Evolutionary conservation across 2,329 filamentous ascomycete genomes (phyloP).

Genomic region (Ascochyta lentis): DNA sequence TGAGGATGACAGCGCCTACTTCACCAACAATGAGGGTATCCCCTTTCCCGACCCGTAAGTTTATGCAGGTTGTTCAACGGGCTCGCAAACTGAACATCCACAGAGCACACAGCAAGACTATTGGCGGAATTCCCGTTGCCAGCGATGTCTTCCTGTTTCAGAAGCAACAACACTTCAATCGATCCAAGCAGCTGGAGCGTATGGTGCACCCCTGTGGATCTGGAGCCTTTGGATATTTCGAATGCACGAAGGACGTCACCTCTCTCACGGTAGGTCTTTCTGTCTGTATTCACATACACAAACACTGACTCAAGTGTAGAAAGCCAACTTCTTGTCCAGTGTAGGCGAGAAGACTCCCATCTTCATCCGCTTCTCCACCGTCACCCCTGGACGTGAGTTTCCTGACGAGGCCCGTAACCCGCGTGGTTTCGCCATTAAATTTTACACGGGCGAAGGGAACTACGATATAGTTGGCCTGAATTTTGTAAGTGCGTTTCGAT

Average conservation of each 20-base stretch:
- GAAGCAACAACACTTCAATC: slow-evolving; percentile 63
- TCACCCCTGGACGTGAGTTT: slow-evolving; percentile 53
- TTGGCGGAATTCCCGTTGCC: slow-evolving; percentile 59
- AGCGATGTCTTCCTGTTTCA: slow-evolving; percentile 62
- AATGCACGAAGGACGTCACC: slow-evolving; percentile 51
- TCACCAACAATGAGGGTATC: slow-evolving; percentile 62
- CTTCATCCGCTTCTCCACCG: slow-evolving; percentile 56
- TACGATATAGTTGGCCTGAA: slow-evolving; percentile 59
- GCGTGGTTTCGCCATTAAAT: slow-evolving; percentile 59
- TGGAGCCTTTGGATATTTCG: slow-evolving; percentile 57
- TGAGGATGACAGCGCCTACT: slow-evolving; percentile 59
- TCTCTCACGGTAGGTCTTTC: slow-evolving; percentile 34
- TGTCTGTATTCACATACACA: background rate
- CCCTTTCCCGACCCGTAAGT: slow-evolving; percentile 58
- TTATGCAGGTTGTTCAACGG: background rate
- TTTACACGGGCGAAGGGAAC: slow-evolving; percentile 58
- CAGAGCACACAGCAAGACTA: slow-evolving; percentile 58
- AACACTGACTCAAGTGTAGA: slow-evolving; percentile 21
- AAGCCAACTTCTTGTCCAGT: slow-evolving; percentile 52
- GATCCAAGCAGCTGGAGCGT: slow-evolving; percentile 59
- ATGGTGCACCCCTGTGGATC: slow-evolving; percentile 53
- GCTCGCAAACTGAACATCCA: background rate
- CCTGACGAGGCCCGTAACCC: slow-evolving; percentile 56
- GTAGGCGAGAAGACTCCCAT: slow-evolving; percentile 53
- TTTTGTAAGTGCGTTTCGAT: slow-evolving; percentile 37